Conservation (phyloP, 176 grass and related monocot genomes). For the Rhynchospora breviuscula region DNA sequence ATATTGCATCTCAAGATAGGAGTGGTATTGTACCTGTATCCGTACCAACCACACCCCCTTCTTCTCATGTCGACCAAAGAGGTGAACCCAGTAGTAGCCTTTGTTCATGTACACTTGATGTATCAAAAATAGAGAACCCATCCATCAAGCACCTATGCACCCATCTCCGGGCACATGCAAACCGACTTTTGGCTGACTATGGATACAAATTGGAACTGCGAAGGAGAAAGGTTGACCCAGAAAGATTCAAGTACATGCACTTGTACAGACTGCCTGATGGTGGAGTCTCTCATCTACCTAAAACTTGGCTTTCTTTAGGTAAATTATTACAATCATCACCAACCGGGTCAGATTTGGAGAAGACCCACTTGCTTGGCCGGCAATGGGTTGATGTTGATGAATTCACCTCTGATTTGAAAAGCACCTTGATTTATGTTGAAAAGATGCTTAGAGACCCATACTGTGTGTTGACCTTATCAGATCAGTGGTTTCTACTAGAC, state of each 20-base stretch:
- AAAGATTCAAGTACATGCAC: slow-evolving; percentile 26
- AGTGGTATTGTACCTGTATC: neutral
- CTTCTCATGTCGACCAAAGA: slow-evolving; percentile 35
- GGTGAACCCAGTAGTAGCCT: slow-evolving; percentile 30
- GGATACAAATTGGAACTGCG: slow-evolving; percentile 56
- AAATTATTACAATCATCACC: slow-evolving; percentile 38
- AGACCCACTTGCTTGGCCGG: slow-evolving; percentile 32
- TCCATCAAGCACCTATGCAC: slow-evolving; percentile 35
- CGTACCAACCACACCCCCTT: slow-evolving; percentile 32
- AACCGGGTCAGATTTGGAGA: slow-evolving; percentile 20
- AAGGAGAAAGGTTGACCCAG: slow-evolving; percentile 34
- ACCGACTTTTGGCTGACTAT: slow-evolving; percentile 58
- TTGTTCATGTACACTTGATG: slow-evolving; percentile 30
- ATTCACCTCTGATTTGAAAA: slow-evolving; percentile 61
- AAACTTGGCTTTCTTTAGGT: slow-evolving; percentile 74
- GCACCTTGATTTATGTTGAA: slow-evolving; percentile 48
- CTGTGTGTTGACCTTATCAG: slow-evolving; percentile 46
- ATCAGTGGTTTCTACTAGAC: slow-evolving; percentile 82
- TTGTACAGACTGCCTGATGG: slow-evolving; percentile 36
- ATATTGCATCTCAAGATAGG: neutral
- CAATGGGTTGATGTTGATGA: slow-evolving; percentile 45
- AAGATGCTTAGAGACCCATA: slow-evolving; percentile 30
- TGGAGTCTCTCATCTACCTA: slow-evolving; percentile 46
- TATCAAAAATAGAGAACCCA: neutral
- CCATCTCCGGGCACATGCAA: slow-evolving; percentile 62